phyloP scores from a whole-genome alignment of 192 early-diverging fungal genomes.

The Jimgerdemannia flammicorona region DNA sequence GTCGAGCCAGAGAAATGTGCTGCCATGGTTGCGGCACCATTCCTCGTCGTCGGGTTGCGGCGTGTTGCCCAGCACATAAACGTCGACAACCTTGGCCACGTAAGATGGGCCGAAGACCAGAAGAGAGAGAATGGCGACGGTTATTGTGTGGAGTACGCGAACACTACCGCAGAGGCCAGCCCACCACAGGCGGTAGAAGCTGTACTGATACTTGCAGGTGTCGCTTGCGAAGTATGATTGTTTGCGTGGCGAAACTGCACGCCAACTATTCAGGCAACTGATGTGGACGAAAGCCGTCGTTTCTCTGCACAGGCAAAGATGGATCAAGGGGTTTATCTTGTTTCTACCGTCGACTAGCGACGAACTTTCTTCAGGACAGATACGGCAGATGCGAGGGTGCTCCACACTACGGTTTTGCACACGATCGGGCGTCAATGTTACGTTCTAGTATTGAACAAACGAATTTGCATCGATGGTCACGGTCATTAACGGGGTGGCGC shows the following conservation, averaged over 20 bases:
- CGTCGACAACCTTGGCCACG: constrained; percentile 3
- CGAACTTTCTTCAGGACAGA: too few species aligned
- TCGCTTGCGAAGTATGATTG: background rate
- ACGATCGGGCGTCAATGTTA: too few species aligned
- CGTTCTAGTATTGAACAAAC: too few species aligned
- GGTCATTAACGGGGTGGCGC: too few species aligned
- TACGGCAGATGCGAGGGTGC: too few species aligned
- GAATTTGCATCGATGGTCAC: too few species aligned
- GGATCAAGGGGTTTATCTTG: constrained; percentile 2
- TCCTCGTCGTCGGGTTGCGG: background rate
- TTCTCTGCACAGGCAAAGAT: background rate
- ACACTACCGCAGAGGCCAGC: background rate
- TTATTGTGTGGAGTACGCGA: background rate
- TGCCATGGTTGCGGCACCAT: background rate
- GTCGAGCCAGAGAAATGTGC: background rate
- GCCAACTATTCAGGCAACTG: constrained; percentile 2
- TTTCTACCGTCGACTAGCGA: too few species aligned
- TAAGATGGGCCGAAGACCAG: background rate
- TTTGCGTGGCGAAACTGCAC: background rate
- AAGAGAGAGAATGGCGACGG: background rate
- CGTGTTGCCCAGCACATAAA: background rate
- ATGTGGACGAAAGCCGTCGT: background rate
- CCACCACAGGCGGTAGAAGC: background rate
- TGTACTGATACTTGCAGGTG: constrained; percentile 1
- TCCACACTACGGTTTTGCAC: too few species aligned